phyloP scores from a whole-genome alignment of 2,329 filamentous ascomycete species.

The Ophiostoma novo-ulmi region DNA sequence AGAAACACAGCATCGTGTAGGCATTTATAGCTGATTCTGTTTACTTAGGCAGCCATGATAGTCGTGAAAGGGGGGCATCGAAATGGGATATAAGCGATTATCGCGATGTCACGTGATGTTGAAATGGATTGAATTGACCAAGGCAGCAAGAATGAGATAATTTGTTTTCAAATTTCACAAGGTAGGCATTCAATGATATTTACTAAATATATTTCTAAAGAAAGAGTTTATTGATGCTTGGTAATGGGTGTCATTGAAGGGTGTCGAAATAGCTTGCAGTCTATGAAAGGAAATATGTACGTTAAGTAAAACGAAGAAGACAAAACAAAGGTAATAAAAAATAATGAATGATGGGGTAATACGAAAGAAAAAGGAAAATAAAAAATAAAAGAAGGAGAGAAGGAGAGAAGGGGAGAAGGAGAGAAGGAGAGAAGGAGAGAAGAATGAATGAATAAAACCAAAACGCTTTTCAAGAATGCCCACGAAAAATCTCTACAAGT shows the following conservation, averaged over 20 bases:
- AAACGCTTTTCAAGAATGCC: neutral
- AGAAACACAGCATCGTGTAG: neutral
- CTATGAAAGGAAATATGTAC: neutral
- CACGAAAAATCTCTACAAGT: conserved; percentile 33
- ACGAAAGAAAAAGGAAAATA: neutral
- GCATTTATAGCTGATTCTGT: neutral
- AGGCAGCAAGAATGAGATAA: neutral
- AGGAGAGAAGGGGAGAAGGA: neutral
- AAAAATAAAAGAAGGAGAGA: neutral
- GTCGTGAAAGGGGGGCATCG: conserved; percentile 1
- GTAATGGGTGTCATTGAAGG: neutral
- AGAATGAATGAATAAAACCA: neutral
- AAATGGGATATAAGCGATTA: neutral
- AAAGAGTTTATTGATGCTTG: neutral
- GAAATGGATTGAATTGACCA: neutral
- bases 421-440: neutral
- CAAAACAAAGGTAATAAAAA: neutral
- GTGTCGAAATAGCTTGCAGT: neutral
- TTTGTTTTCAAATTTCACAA: neutral
- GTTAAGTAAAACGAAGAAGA: neutral
- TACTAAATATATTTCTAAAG: neutral
- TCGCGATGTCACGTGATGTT: neutral
- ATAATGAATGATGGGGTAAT: neutral
- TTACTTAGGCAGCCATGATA: neutral
- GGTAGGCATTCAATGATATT: neutral